Conservation (phyloP, 140 eudicot species). For the Cichorium intybus region DNA sequence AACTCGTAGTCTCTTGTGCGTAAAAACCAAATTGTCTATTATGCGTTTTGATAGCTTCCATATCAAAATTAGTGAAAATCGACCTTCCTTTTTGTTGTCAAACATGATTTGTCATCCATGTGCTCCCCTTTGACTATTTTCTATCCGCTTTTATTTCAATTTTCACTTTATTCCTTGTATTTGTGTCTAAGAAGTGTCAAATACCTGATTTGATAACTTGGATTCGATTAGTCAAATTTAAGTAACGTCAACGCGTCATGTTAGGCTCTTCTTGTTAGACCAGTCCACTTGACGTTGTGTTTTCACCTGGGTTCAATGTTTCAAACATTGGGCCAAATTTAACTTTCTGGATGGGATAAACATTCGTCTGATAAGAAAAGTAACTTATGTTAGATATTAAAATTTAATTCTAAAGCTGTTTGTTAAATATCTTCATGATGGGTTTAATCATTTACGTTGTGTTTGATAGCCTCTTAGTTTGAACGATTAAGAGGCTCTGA, state of each 20-base stretch:
- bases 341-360: neutral
- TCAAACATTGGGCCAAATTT: conserved; percentile 17
- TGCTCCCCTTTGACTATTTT: conserved; percentile 9
- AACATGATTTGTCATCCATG: neutral
- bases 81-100: conserved; percentile 6
- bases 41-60: conserved; percentile 3
- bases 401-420: neutral
- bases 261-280: conserved; percentile 13
- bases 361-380: neutral
- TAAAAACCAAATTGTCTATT: neutral
- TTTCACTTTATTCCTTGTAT: conserved; percentile 15
- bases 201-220: conserved; percentile 20
- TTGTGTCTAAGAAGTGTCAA: conserved; percentile 21
- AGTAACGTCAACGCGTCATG: conserved; percentile 35
- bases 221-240: conserved; percentile 18
- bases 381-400: no score
- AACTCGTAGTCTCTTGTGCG: neutral
- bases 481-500: no score
- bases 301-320: neutral
- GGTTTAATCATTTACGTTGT: no score
- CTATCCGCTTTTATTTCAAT: conserved; percentile 4
- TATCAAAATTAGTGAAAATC: neutral
- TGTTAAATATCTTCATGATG: no score
- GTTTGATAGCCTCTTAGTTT: no score
- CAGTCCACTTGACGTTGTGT: conserved; percentile 7